Evolutionary conservation across 2,329 filamentous ascomycete genomes (phyloP).

Genomic region (Graphiopsis chlorocephala): DNA sequence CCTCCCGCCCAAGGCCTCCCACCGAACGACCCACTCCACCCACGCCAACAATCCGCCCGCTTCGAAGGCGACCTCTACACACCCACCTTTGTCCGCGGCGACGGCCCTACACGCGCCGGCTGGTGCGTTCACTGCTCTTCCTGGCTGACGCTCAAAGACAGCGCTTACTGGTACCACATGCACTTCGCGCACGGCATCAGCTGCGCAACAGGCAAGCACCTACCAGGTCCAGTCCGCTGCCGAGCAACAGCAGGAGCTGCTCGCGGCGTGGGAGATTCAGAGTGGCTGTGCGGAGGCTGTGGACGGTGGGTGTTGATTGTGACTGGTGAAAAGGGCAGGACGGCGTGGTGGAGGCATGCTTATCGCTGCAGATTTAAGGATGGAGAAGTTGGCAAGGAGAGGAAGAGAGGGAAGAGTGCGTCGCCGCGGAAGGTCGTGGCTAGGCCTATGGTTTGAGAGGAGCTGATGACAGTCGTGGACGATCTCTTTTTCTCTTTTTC

Average conservation of each 20-base stretch:
- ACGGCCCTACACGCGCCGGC: constrained; percentile 82
- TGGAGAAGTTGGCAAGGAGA: constrained; percentile 11
- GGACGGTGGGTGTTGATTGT: constrained; percentile 78
- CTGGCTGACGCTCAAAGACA: constrained; percentile 87
- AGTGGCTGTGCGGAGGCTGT: constrained; percentile 74
- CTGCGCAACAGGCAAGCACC: constrained; percentile 73
- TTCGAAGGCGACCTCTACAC: constrained; percentile 83
- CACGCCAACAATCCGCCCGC: constrained; percentile 40
- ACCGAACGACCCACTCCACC: constrained; percentile 3
- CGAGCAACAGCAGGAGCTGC: constrained; percentile 57
- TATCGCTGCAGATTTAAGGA: constrained; percentile 58
- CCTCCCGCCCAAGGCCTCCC: not conserved
- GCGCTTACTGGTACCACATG: constrained; percentile 91
- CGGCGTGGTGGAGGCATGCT: constrained; percentile 84
- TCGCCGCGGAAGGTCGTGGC: constrained; percentile 1
- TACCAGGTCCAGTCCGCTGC: constrained; percentile 73
- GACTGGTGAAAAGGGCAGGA: constrained; percentile 88
- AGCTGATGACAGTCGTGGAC: not conserved
- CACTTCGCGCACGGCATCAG: constrained; percentile 85
- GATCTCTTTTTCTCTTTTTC: not conserved
- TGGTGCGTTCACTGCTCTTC: constrained; percentile 90
- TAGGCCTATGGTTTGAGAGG: not conserved
- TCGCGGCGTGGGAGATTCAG: constrained; percentile 77
- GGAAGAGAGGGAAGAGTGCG: constrained; percentile 8
- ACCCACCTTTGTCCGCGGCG: constrained; percentile 77